These are phyloP conservation scores for Melaleuca alternifolia DNA, from an alignment of 345 rosid species.

Conservation along the genomic window DNA sequence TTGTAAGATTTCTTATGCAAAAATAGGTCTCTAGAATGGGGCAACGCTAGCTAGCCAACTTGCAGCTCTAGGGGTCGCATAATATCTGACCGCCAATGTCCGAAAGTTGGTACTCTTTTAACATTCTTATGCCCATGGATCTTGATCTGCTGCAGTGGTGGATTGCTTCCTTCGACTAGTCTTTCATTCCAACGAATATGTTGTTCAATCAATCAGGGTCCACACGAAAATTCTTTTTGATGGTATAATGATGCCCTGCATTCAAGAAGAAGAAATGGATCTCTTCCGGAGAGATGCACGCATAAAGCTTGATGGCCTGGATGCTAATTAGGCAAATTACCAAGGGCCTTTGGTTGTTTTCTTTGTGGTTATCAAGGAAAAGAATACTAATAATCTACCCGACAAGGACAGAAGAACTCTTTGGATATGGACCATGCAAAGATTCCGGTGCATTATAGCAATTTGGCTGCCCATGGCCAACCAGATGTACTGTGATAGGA, in stretches of 20 bases:
- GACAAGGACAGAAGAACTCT: background rate
- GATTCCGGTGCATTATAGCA: slow-evolving; percentile 15
- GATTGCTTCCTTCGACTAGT: background rate
- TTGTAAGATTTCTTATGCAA: slow-evolving; percentile 11
- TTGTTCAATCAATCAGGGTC: background rate
- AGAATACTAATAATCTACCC: background rate
- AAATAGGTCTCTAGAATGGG: slow-evolving; percentile 16
- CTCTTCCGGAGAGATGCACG: background rate
- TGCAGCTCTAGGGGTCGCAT: slow-evolving; percentile 22
- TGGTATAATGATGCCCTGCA: background rate
- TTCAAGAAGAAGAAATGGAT: background rate
- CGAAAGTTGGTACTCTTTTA: slow-evolving; percentile 22
- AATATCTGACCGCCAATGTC: slow-evolving; percentile 29
- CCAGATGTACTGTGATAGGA: slow-evolving; percentile 6
- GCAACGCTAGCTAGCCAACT: slow-evolving; percentile 32
- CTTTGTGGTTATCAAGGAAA: background rate
- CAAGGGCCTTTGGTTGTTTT: background rate
- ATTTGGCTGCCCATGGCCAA: slow-evolving; percentile 13
- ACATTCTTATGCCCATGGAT: background rate
- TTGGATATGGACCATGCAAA: background rate
- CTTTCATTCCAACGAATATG: background rate
- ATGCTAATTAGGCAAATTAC: background rate
- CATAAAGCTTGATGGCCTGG: background rate
- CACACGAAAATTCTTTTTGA: background rate
- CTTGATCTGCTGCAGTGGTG: background rate